These are phyloP conservation scores for Vicia faba DNA, from an alignment of 306 rosid species.

Conservation along the genomic window DNA sequence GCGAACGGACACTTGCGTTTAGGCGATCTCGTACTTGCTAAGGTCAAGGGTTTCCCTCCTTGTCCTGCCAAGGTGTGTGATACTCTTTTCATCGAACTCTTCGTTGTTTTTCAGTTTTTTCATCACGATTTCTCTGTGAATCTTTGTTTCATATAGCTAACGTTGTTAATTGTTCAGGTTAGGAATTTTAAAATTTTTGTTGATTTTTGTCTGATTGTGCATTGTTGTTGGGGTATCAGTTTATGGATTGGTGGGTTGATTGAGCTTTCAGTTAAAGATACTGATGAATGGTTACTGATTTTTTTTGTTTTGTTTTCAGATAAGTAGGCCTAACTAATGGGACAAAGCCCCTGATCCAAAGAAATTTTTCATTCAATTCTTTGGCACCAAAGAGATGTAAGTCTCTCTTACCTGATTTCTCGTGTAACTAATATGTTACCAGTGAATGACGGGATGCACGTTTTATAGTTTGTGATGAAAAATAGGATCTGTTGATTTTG, in stretches of 20 bases:
- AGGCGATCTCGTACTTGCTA: slow-evolving; percentile 99
- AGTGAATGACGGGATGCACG: slow-evolving; percentile 5
- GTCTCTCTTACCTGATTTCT: slow-evolving; percentile 40
- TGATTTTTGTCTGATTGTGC: slow-evolving; percentile 3
- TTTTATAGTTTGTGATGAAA: neutral
- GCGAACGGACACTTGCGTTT: slow-evolving; percentile 67
- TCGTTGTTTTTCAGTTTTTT: too few relatives aligned
- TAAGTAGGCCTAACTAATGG: slow-evolving; percentile 95
- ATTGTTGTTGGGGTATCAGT: slow-evolving; percentile 11
- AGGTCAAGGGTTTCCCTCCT: slow-evolving; percentile 96
- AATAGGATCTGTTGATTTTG: neutral
- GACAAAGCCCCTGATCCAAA: slow-evolving; percentile 80
- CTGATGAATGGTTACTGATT: slow-evolving; percentile 28
- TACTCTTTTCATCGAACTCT: too few relatives aligned
- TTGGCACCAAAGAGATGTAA: slow-evolving; percentile 94
- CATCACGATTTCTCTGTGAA: neutral
- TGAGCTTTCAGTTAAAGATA: slow-evolving; percentile 10
- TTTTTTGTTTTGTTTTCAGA: slow-evolving; percentile 60
- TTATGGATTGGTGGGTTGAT: neutral
- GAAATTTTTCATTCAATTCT: slow-evolving; percentile 89
- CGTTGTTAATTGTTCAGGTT: slow-evolving; percentile 12
- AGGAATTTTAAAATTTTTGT: slow-evolving; percentile 8
- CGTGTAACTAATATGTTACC: slow-evolving; percentile 10
- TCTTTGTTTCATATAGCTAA: neutral
- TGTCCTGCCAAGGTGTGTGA: slow-evolving; percentile 94